These are phyloP conservation scores for Capsella rubella DNA, from an alignment of 441 rosid genomes.

Conservation along the genomic window DNA sequence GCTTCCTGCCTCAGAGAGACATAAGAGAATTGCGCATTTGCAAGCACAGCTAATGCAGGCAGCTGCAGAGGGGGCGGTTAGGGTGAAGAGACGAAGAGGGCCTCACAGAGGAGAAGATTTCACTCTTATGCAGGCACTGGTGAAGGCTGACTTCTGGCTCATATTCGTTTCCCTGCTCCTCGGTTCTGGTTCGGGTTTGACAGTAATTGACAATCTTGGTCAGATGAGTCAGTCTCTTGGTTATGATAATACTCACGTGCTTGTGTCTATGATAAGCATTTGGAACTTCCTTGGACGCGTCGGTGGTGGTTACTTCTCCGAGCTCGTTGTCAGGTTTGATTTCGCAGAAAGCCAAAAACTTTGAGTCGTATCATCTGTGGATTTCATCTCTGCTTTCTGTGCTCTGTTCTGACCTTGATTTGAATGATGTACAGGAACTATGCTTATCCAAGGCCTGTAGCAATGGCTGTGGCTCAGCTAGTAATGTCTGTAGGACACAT, in stretches of 20 bases:
- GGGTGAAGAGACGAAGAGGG: conserved; percentile 79
- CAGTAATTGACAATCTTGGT: conserved; percentile 96
- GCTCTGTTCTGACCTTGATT: conserved; percentile 26
- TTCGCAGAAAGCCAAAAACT: neutral
- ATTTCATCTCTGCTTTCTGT: conserved; percentile 12
- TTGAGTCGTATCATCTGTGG: neutral
- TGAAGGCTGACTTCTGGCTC: conserved; percentile 94
- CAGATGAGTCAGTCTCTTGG: conserved; percentile 98
- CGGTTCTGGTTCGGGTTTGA: conserved; percentile 96
- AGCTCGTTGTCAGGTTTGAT: conserved; percentile 74
- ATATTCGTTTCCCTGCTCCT: conserved; percentile 83
- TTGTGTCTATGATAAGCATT: conserved; percentile 95
- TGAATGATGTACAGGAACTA: conserved; percentile 58
- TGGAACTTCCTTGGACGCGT: conserved; percentile 98
- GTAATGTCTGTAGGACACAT: conserved; percentile 89
- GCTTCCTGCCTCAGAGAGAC: conserved; percentile 90
- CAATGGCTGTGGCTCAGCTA: conserved; percentile 80
- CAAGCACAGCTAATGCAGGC: conserved; percentile 81
- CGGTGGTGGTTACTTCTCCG: conserved; percentile 97
- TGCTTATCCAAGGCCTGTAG: conserved; percentile 89
- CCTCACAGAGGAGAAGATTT: conserved; percentile 96
- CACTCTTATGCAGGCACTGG: conserved; percentile 85
- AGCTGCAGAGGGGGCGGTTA: conserved; percentile 91
- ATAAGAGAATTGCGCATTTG: conserved; percentile 80
- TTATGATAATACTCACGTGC: conserved; percentile 78